Evolutionary conservation across 768 basidiomycete species (phyloP), one percentile per base, ranked within the genome.

Genomic region (Pluteus cervinus): DNA sequence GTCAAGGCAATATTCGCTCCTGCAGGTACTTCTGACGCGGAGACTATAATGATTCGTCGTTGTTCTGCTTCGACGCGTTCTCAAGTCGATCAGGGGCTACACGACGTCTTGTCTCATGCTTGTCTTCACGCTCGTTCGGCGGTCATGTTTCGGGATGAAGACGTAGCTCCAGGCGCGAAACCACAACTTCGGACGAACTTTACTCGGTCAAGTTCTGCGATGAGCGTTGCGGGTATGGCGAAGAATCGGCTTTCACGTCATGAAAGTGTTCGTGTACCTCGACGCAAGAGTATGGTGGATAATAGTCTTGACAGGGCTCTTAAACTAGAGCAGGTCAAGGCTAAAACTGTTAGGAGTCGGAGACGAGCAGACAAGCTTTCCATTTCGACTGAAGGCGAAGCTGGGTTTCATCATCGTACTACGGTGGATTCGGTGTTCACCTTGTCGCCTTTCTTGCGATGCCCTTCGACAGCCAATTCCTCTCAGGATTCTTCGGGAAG

Each of bases 101-200:
- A 74, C 31, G 92, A 94, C 51, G 77, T 96, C 40, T 78, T 84
- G 48, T 91, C 89, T 8, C 78, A 82, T 42, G 66, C 68, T 16
- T 84, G 85, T 45, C 58, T 81, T 18, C 69, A 74, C 2, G 84
- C 81, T 11, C 75, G 92, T 29, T 73, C 71, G 32, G 71, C 81
- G 37, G 81, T 81, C 6, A 72, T 66, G 37, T 66, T 69, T 26
- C 75, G 71, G 40, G 80, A 81, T 37, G 75, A 78, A 49, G 75
- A 76, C 41, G 62, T 85, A 36, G 81, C 82, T 36, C 56, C 72
- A 74, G 49, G 64, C 66, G 14, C 69, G 71, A 25, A 70, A 61
- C 47, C 58, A 62, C 40, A 56, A 63, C 30, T 60, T 64, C 25
- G 58, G 63, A 5, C n/a, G n/a, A 60, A 57, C 3, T 71, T 80